A percentile compares a stretch with the other conserved stretches of the same genome.
These are phyloP conservation scores for Thielaviopsis populi DNA, from an alignment of 2,329 filamentous ascomycete species.

Conservation along the genomic window DNA sequence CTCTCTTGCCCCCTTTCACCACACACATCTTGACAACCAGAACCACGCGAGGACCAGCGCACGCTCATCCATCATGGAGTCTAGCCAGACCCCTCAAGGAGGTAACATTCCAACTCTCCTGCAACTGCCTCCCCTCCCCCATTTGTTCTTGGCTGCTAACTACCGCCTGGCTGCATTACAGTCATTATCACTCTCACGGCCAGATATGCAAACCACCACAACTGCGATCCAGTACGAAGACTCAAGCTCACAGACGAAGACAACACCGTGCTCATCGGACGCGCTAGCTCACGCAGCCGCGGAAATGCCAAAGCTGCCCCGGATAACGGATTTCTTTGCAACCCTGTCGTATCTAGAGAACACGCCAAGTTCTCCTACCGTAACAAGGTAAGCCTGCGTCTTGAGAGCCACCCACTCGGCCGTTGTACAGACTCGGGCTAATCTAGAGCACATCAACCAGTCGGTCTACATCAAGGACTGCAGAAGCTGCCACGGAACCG, in stretches of 20 bases:
- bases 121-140: neutral
- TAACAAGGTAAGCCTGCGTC: neutral
- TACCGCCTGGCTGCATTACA: neutral
- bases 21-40: neutral
- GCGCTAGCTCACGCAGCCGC: conserved; percentile 10
- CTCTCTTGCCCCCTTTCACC: too few species aligned
- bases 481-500: conserved; percentile 16
- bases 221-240: neutral
- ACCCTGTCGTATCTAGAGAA: conserved; percentile 15
- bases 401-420: neutral
- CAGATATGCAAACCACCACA: conserved; percentile 2
- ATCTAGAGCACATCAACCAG: neutral
- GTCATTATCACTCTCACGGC: neutral
- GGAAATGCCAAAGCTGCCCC: neutral
- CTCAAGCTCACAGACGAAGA: conserved; percentile 9
- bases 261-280: conserved; percentile 8
- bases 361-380: conserved; percentile 14
- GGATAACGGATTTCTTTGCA: conserved; percentile 14
- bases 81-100: neutral
- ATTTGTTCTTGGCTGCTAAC: neutral
- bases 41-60: neutral
- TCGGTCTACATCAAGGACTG: conserved; percentile 13
- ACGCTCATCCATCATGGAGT: neutral
- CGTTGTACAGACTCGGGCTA: neutral
- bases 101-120: neutral